Base-by-base conservation (phyloP, 1,284 basidiomycete species). In the Cryptococcus sp. region DNA sequence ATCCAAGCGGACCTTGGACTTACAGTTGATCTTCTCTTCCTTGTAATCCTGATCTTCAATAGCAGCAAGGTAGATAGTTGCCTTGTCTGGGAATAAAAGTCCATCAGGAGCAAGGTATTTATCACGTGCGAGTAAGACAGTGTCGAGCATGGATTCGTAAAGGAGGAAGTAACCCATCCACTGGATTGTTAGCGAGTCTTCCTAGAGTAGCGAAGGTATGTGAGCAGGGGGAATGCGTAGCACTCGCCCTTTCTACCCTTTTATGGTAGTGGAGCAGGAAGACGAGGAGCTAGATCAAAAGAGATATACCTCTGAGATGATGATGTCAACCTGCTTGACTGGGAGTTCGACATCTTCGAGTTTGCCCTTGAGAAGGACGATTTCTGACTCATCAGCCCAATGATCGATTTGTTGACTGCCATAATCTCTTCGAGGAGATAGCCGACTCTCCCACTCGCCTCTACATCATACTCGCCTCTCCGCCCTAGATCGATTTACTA, bases 41-140 rank as follows among this genome's bases (percentile, higher is more conserved):
- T 98, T 98, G 83, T 99, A 99, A 59, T 98, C 96, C 70, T 94
- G 87, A 75, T 99, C 96, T 77, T 99, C 96, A 68, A 99, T 98
- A 40, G 92, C 96, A 41, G 93, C 93, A 52, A 99, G 71, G 79
- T 89, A 98, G 69, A 99, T 80, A 23, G 85, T 91, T 11, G 94
- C 94, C 49, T 82, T 87, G 78, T 99, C 96, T 11, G 96, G 96
- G 81, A 99, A 98, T 76, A 99, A 88, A 50, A 90, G 81, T 46
- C 96, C 96, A 49, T 79, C 88, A 41, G 85, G 85, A 66, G 88
- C 87, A 72, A 99, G 83, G 79, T 97, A 99, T 76, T 90, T 90
- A 82, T 99, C 96, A 55, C 96, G 83, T 14, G 96, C 96, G 50
- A 94, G 81, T 31, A 99, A 83, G 48, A 99, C 96, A 41, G 94